A percentile compares a stretch with the other conserved stretches of the same genome.
phyloP scores from a whole-genome alignment of 176 grass and related monocot species.

The Raddia distichophylla region DNA sequence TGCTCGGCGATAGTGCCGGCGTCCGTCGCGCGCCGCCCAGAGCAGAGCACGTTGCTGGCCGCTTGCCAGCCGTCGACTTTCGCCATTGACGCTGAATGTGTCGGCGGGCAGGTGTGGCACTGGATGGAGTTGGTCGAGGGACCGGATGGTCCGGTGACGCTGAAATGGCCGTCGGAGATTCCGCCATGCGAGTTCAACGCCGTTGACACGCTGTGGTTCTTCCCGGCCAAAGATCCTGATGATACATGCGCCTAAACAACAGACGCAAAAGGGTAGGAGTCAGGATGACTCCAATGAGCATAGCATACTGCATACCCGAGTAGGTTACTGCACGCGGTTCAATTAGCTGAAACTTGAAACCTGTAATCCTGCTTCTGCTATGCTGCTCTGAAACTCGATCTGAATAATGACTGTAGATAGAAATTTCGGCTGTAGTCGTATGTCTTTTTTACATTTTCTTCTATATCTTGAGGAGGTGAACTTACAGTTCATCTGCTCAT shows the following conservation, averaged over 20 bases:
- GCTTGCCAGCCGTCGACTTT: slow-evolving; percentile 34
- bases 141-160: neutral
- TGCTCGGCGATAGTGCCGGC: slow-evolving; percentile 51
- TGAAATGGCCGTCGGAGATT: slow-evolving; percentile 37
- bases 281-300: slow-evolving; percentile 16
- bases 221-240: slow-evolving; percentile 46
- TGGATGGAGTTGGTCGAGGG: slow-evolving; percentile 39
- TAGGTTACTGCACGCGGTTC: neutral
- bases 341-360: slow-evolving; percentile 38
- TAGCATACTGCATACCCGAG: no score
- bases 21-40: neutral
- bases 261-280: neutral
- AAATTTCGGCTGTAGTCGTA: neutral
- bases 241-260: neutral
- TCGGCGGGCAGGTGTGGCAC: slow-evolving; percentile 22
- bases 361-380: slow-evolving; percentile 9
- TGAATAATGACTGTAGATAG: no score
- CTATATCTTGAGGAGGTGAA: no score
- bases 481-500: neutral
- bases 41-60: slow-evolving; percentile 30
- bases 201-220: slow-evolving; percentile 59
- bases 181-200: slow-evolving; percentile 27
- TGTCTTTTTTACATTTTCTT: neutral
- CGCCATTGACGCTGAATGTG: neutral
- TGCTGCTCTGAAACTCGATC: neutral